Evolutionary conservation across 306 rosid genomes (phyloP), one percentile per base, ranked within the genome.

Genomic region (Quercus ilex): DNA sequence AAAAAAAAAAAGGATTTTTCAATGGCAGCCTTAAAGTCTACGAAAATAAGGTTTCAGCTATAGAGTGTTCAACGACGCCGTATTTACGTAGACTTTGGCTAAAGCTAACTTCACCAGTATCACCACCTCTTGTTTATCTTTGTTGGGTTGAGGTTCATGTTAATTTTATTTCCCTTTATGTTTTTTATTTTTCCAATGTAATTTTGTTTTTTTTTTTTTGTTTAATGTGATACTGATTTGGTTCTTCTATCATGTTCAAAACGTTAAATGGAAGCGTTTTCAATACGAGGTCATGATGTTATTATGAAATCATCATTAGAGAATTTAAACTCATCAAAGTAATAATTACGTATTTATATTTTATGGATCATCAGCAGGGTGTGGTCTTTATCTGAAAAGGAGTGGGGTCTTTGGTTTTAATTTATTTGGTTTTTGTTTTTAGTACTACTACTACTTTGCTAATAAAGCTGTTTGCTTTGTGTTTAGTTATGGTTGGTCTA

Each of bases 61-160:
- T 19, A 18, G 25, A 68, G 53, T 19, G 72, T 43, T 4, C 6
- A 30, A 88, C 94, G 91, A 87, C 94, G 92, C 90, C 92, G 92
- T 92, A 90, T 90, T 90, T 71, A 38, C 84, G 74, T 78, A 81
- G 86, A 90, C 88, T 88, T 90, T 85, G 35, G 81, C 38, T 20
- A 63, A 28, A 76, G 75, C 83, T 81, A 81, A 78, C 88, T 73
- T 57, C 65, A 60, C 51, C 53, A 64, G 77, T 35, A 30, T n/a
- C 68, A 68, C 15, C 51, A 67, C 20, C 74, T 9, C n/a, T 18
- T 21, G 6, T 5, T 14, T 71, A 17, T 43, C 23, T 25, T 71
- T 49, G n/a, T 71, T 46, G 33, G 33, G n/a, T 70, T 70, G 21
- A 46, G 73, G 49, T n/a, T 35, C 9, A 4, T 17, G 46, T 41